Conservation (phyloP, 2,329 filamentous ascomycete species). For the Fusarium sp. region DNA sequence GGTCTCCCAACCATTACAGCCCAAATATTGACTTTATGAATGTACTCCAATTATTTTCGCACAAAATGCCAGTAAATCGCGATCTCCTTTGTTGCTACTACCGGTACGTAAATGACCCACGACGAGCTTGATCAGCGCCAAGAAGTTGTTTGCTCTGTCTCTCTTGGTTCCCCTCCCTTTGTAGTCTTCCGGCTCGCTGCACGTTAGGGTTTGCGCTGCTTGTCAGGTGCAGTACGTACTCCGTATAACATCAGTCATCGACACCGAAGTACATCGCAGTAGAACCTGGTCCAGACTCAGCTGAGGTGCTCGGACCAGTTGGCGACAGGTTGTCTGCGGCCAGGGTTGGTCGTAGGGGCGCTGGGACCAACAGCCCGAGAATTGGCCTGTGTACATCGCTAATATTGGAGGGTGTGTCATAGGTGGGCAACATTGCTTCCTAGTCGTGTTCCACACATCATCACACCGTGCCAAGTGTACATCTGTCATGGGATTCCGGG, state of each 20-base stretch:
- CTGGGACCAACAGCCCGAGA: constrained; percentile 26
- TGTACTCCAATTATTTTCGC: constrained; percentile 14
- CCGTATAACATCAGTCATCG: constrained; percentile 20
- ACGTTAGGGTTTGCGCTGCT: constrained; percentile 25
- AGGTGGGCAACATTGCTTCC: constrained; percentile 21
- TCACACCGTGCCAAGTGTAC: constrained; percentile 28
- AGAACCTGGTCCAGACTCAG: constrained; percentile 48
- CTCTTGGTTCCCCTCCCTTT: constrained; percentile 22
- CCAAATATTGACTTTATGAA: constrained; percentile 9
- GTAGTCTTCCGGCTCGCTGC: constrained; percentile 19
- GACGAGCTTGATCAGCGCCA: constrained; percentile 20
- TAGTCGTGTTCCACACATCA: constrained; percentile 39
- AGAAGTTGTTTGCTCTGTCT: constrained; percentile 8
- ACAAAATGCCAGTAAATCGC: constrained; percentile 3
- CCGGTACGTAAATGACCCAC: neutral
- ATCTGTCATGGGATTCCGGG: constrained; percentile 19
- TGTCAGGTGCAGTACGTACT: constrained; percentile 21
- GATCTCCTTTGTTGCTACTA: neutral
- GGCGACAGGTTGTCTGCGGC: constrained; percentile 23
- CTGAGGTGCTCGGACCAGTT: constrained; percentile 45
- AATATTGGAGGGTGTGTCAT: constrained; percentile 31
- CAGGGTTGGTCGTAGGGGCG: constrained; percentile 9
- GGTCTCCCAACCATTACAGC: constrained; percentile 3
- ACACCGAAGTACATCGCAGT: constrained; percentile 29
- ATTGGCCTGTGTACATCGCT: constrained; percentile 4